phyloP scores from a whole-genome alignment of 495 filamentous ascomycete genomes.

The Penicillium psychrofluorescens region DNA sequence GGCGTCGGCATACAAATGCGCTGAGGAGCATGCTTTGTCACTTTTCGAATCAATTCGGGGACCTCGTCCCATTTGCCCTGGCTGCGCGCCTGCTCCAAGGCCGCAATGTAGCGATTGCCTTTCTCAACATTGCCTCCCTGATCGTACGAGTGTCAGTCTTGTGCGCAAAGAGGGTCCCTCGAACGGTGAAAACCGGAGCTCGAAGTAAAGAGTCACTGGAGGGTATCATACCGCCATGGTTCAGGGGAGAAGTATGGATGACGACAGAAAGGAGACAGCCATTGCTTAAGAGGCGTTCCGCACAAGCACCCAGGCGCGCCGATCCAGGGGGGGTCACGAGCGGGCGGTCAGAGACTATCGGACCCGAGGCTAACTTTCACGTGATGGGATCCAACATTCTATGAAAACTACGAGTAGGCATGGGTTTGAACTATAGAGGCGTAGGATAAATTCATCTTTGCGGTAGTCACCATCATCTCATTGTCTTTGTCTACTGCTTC shows the following conservation, averaged over 20 bases:
- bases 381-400: too few species aligned
- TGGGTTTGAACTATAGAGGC: too few species aligned
- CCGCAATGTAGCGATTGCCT: constrained; percentile 68
- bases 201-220: too few species aligned
- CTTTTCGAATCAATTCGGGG: constrained; percentile 83
- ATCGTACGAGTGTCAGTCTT: constrained; percentile 15
- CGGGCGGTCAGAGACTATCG: too few species aligned
- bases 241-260: not conserved
- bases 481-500: too few species aligned
- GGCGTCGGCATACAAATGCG: constrained; percentile 57
- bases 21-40: constrained; percentile 86
- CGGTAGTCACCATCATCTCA: too few species aligned
- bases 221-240: not conserved
- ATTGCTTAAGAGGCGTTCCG: not conserved
- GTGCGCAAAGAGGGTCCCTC: not conserved
- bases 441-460: too few species aligned
- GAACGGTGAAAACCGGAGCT: too few species aligned
- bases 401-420: too few species aligned
- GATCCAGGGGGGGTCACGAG: too few species aligned
- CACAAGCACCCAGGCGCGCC: too few species aligned
- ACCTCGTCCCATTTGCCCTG: constrained; percentile 83
- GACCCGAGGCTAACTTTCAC: too few species aligned
- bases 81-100: constrained; percentile 79
- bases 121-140: constrained; percentile 54
- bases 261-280: not conserved